Percentiles rank a stretch among this genome's conserved stretches.
These are phyloP conservation scores for Scleromitrula shiraiana DNA, from an alignment of 2,329 filamentous ascomycete genomes.

Conservation along the genomic window DNA sequence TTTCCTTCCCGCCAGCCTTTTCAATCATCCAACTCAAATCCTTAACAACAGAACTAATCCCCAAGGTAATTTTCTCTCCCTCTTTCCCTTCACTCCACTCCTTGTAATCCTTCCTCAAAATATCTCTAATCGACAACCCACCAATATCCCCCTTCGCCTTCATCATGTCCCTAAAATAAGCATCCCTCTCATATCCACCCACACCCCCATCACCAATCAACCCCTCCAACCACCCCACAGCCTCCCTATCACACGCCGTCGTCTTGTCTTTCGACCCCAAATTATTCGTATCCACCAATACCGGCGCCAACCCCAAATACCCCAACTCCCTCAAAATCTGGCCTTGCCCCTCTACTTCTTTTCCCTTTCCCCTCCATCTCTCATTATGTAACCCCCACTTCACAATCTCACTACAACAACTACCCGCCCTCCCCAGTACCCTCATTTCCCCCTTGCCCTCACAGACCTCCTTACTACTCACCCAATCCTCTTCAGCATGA, in stretches of 20 bases:
- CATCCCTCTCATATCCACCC: slow-evolving; percentile 40
- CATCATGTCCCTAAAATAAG: slow-evolving; percentile 52
- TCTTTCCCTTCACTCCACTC: slow-evolving; percentile 53
- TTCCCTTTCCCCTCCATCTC: slow-evolving; percentile 32
- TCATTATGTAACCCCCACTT: slow-evolving; percentile 54
- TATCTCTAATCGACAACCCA: slow-evolving; percentile 51
- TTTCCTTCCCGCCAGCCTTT: slow-evolving; percentile 36
- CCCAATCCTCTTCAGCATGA: slow-evolving; percentile 61
- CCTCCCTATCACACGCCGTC: slow-evolving; percentile 49
- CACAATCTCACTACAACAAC: slow-evolving; percentile 64
- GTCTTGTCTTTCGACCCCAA: slow-evolving; percentile 57
- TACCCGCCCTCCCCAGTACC: slow-evolving; percentile 59
- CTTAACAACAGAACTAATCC: slow-evolving; percentile 60
- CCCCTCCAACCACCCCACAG: slow-evolving; percentile 51
- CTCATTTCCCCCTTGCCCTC: slow-evolving; percentile 44
- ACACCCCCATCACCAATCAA: slow-evolving; percentile 24
- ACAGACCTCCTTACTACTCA: slow-evolving; percentile 36
- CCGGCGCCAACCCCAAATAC: slow-evolving; percentile 57
- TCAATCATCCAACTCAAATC: slow-evolving; percentile 54
- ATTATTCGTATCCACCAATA: slow-evolving; percentile 66
- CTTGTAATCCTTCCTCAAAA: slow-evolving; percentile 80
- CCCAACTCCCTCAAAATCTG: slow-evolving; percentile 56
- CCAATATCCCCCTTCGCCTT: slow-evolving; percentile 62
- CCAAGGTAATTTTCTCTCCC: slow-evolving; percentile 47
- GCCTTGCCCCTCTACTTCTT: slow-evolving; percentile 31